A percentile compares a stretch with the other conserved stretches of the same genome.
Conservation (phyloP, 2,329 filamentous ascomycete species). For the Aspergillus ruber region DNA sequence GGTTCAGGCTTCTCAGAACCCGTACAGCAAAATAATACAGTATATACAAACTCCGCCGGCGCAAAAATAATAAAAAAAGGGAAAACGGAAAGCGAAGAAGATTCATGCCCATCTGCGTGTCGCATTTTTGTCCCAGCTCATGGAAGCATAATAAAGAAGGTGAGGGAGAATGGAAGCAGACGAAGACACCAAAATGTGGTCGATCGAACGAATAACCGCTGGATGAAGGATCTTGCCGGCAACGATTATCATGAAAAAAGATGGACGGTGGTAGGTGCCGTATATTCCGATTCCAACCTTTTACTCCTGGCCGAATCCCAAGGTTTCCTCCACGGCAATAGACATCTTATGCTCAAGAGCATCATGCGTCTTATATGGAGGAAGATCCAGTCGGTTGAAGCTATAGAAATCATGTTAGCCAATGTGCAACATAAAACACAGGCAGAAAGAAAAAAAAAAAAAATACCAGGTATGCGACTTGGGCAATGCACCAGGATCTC, state of each 20-base stretch:
- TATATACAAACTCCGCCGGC: conserved; percentile 11
- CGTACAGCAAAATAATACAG: conserved; percentile 9
- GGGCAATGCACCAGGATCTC: conserved; percentile 80
- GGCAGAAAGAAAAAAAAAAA: conserved; percentile 33
- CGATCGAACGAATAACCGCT: not conserved
- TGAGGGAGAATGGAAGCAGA: not conserved
- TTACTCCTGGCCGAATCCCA: conserved; percentile 98
- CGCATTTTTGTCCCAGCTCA: not conserved
- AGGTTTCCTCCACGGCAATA: conserved; percentile 96
- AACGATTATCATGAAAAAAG: conserved; percentile 4
- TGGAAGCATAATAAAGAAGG: not conserved
- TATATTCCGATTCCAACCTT: conserved; percentile 5
- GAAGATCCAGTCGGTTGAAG: conserved; percentile 95
- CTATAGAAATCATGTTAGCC: conserved; percentile 39
- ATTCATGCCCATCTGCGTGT: conserved; percentile 2
- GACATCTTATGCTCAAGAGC: conserved; percentile 82
- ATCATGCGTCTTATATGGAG: conserved; percentile 85
- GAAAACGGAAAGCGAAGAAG: conserved; percentile 5
- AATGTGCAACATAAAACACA: conserved; percentile 8
- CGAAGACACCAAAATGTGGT: conserved; percentile 1
- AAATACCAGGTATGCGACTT: conserved; percentile 97
- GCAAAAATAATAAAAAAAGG: conserved; percentile 1
- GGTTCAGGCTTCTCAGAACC: not conserved
- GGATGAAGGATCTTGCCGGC: not conserved
- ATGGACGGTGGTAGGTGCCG: conserved; percentile 2